Conservation (phyloP, 2,329 filamentous ascomycete genomes). For the Cytospora chrysosperma region DNA sequence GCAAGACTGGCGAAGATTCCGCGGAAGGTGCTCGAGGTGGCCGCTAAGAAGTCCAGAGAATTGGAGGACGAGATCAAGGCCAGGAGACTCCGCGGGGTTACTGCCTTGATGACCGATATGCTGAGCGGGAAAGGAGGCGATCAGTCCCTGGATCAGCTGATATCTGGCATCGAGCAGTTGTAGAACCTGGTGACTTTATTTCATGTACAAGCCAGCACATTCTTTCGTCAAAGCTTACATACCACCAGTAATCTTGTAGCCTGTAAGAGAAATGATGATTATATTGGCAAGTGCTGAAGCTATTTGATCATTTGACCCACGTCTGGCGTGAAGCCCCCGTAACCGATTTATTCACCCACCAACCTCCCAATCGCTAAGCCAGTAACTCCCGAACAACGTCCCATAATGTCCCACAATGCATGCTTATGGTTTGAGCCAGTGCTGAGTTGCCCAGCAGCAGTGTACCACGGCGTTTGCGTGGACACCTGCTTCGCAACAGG, state of each 20-base stretch:
- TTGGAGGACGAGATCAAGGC: slow-evolving; percentile 72
- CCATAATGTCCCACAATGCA: not conserved
- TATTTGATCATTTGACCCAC: slow-evolving; percentile 2
- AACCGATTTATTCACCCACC: slow-evolving; percentile 1
- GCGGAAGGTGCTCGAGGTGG: slow-evolving; percentile 71
- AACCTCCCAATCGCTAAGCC: slow-evolving; percentile 4
- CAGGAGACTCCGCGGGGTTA: slow-evolving; percentile 57
- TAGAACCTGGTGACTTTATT: not conserved
- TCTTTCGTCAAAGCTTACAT: not conserved
- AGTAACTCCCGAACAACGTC: not conserved
- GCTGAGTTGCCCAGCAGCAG: not conserved
- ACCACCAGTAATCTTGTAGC: not conserved
- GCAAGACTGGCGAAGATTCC: slow-evolving; percentile 83
- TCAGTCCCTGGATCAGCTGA: slow-evolving; percentile 51
- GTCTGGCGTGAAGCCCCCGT: not conserved
- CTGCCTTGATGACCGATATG: slow-evolving; percentile 43
- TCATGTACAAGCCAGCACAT: not conserved
- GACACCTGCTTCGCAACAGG: not conserved
- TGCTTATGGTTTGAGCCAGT: not conserved
- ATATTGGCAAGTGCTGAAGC: slow-evolving; percentile 1
- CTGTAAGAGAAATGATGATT: not conserved
- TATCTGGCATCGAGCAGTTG: slow-evolving; percentile 59
- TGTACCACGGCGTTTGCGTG: not conserved
- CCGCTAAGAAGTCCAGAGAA: slow-evolving; percentile 74
- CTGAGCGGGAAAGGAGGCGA: slow-evolving; percentile 32